Evolutionary conservation across 2,329 filamentous ascomycete genomes (phyloP).

Genomic region (Microdochium nivale): DNA sequence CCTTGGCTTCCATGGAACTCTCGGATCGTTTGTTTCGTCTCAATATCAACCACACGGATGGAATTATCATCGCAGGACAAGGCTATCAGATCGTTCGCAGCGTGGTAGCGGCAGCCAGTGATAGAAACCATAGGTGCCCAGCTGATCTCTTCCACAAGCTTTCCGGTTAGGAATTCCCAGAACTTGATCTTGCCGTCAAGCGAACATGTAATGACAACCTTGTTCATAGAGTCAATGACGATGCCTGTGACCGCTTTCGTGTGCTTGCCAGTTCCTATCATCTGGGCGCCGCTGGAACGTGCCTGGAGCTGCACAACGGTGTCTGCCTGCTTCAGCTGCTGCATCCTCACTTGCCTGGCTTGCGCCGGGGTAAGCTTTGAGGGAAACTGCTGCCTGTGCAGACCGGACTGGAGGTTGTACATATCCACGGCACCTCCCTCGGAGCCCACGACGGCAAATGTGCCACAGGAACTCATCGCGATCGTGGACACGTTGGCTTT

Average conservation of each 20-base stretch:
- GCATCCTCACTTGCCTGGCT: conserved; percentile 64
- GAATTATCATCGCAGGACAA: conserved; percentile 84
- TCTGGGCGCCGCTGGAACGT: conserved; percentile 31
- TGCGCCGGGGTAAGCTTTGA: conserved; percentile 69
- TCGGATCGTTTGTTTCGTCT: conserved; percentile 83
- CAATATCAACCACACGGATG: conserved; percentile 81
- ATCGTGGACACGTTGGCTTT: conserved; percentile 77
- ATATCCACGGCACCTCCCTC: conserved; percentile 78
- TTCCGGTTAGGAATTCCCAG: conserved; percentile 88
- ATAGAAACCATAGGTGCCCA: conserved; percentile 74
- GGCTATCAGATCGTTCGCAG: conserved; percentile 75
- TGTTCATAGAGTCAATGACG: conserved; percentile 83
- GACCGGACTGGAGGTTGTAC: conserved; percentile 93
- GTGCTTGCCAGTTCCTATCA: conserved; percentile 61
- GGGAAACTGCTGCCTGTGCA: conserved; percentile 82
- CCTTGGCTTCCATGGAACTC: conserved; percentile 80
- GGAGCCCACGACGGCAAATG: conserved; percentile 86
- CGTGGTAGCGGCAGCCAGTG: conserved; percentile 70
- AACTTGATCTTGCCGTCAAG: conserved; percentile 93
- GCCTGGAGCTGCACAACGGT: conserved; percentile 47
- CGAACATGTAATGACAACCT: conserved; percentile 74
- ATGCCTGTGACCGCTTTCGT: conserved; percentile 77
- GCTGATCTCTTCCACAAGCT: conserved; percentile 70
- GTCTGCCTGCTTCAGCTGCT: conserved; percentile 50
- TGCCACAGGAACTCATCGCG: conserved; percentile 83